Evolutionary conservation across 768 basidiomycete genomes (phyloP), one percentile per base, ranked within the genome.

Genomic region (Suillus tomentosus): DNA sequence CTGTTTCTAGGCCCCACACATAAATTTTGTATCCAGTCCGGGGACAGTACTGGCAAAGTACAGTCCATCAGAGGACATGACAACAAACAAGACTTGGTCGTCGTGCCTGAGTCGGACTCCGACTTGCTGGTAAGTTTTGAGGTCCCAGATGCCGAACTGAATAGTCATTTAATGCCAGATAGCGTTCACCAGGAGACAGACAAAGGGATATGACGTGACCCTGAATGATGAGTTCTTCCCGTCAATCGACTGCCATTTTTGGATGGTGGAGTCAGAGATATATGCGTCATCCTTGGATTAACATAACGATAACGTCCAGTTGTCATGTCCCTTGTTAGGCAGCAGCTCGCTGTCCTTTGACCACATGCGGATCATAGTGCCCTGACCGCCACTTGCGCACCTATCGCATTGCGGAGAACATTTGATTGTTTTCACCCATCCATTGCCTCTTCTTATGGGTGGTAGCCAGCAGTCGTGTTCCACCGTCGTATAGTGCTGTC

Each of bases 41-140:
- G 2, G 0, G 24, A 15, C 14, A 11, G 87, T 93, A 69, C 90
- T 93, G 3, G 87, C 92, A 7, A 97, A 81, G 62, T 87, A 85
- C 69, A 83, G 88, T 11, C 90, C 94, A 77, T 96, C 94, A 2
- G 83, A 81, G 68, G 90, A 94, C 50, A 95, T 70, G 5, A 93
- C 91, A 3, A 97, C 80, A 6, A 85, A 81, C 40, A 90, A 80
- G 0, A 97, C 84, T 74, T 92, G 90, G 68, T 92, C 91, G 8
- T 83, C 87, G 72, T 97, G 95, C 0, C 94, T 93, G 63, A 82
- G 75, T 3, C 84, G 72, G 1, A 81, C 81, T 34, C 60, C 60
- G 2, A 61, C 13, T 57, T 36, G 51, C 39, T 37, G 51, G 37
- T 61, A 37, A 2, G 51, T 57, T 15, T 36, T 7, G 14, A 55